Conservation (phyloP, 2,329 filamentous ascomycete species). For the Trichophyton mentagrophytes region DNA sequence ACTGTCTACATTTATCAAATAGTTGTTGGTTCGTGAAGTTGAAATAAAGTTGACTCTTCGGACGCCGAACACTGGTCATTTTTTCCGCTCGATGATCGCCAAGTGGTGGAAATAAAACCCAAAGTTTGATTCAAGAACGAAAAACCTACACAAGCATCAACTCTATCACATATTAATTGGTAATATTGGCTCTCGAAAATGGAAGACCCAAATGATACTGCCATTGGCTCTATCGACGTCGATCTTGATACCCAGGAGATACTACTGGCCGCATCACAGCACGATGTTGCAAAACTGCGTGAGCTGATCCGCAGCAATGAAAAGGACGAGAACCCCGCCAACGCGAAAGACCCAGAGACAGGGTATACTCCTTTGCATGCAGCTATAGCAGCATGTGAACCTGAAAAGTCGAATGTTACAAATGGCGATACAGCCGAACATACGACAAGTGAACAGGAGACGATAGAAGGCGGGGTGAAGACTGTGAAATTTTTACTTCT, state of each 20-base stretch:
- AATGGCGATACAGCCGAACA: conserved; percentile 16
- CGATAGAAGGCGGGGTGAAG: conserved; percentile 49
- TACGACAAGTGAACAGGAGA: conserved; percentile 18
- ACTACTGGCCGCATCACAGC: conserved; percentile 53
- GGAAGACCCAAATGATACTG: conserved; percentile 1
- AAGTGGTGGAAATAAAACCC: background rate
- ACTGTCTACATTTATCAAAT: too few species aligned
- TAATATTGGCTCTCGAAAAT: background rate
- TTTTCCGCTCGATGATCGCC: background rate
- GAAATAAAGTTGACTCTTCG: too few species aligned
- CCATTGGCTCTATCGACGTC: conserved; percentile 15
- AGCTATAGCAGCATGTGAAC: conserved; percentile 63
- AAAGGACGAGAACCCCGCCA: conserved; percentile 44
- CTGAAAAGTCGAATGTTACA: conserved; percentile 20
- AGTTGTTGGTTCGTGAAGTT: too few species aligned
- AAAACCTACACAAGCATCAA: background rate
- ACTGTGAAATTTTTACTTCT: conserved; percentile 66
- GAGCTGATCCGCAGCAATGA: conserved; percentile 49
- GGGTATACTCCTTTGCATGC: conserved; percentile 82
- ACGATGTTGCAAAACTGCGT: conserved; percentile 55
- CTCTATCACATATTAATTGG: background rate
- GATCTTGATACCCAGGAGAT: conserved; percentile 43
- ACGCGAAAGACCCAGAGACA: conserved; percentile 70
- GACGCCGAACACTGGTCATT: background rate
- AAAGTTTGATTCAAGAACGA: background rate